Percentiles rank a stretch among this genome's conserved stretches.
phyloP scores from a whole-genome alignment of 2,329 filamentous ascomycete species.

The Clonostachys chloroleuca region DNA sequence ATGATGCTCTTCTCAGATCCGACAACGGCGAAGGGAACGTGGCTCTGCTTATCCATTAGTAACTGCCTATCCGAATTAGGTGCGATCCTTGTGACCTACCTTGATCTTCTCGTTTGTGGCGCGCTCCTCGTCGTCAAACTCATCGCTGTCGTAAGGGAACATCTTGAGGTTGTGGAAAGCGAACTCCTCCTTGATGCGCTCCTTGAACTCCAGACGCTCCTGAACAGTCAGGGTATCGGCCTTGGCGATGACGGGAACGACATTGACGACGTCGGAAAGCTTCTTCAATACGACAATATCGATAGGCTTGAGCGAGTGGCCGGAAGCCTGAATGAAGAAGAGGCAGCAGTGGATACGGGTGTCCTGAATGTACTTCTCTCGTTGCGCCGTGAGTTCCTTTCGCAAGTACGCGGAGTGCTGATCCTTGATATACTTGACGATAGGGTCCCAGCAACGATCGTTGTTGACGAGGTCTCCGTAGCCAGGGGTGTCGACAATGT shows the following conservation, averaged over 20 bases:
- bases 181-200: conserved; percentile 99
- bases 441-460: conserved; percentile 99
- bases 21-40: conserved; percentile 96
- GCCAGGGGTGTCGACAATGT: conserved; percentile 98
- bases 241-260: conserved; percentile 98
- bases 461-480: conserved; percentile 99
- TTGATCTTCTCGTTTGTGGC: conserved; percentile 94
- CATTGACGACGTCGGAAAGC: conserved; percentile 97
- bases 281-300: conserved; percentile 99
- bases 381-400: conserved; percentile 98
- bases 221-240: conserved; percentile 93
- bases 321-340: conserved; percentile 99
- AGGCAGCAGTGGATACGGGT: conserved; percentile 99
- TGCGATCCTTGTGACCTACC: conserved; percentile 45
- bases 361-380: conserved; percentile 98
- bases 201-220: conserved; percentile 95
- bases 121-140: conserved; percentile 96
- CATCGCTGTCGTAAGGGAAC: conserved; percentile 99
- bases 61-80: conserved; percentile 16
- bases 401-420: conserved; percentile 98
- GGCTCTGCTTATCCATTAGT: conserved; percentile 52
- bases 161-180: conserved; percentile 99
- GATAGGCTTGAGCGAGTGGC: conserved; percentile 97
- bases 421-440: conserved; percentile 99
- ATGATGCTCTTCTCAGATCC: conserved; percentile 98